Evolutionary conservation across 805 yeast species (phyloP).

Genomic region (Clavispora vitiphila): DNA sequence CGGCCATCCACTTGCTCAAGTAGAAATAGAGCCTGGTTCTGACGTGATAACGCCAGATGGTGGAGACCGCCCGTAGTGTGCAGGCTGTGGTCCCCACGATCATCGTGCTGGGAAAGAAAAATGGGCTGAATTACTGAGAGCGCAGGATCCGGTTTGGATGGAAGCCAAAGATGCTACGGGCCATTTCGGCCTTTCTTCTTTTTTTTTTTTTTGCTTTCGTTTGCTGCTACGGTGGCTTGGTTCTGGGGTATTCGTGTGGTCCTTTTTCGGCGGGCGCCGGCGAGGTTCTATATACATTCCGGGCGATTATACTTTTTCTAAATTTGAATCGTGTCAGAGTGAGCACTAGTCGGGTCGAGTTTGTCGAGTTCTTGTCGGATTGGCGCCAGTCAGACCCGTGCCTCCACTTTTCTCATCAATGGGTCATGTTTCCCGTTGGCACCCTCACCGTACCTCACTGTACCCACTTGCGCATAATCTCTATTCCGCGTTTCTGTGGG

Average conservation of each 20-base stretch:
- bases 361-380: too few relatives aligned
- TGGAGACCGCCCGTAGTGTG: neutral
- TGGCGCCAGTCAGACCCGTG: neutral
- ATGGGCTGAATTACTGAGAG: too few relatives aligned
- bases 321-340: too few relatives aligned
- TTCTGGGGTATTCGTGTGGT: too few relatives aligned
- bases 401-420: slow-evolving; percentile 10
- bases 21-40: neutral
- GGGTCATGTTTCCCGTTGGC: slow-evolving; percentile 3
- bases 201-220: neutral
- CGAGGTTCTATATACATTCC: neutral
- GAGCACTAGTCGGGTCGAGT: too few relatives aligned
- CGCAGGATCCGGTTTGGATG: too few relatives aligned
- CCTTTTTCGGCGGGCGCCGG: neutral
- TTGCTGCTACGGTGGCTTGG: too few relatives aligned
- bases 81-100: too few relatives aligned
- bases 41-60: neutral
- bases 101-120: too few relatives aligned
- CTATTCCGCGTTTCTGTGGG: slow-evolving; percentile 33
- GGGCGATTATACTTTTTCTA: too few relatives aligned
- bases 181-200: too few relatives aligned
- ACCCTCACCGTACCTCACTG: slow-evolving; percentile 34
- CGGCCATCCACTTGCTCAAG: neutral
- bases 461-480: slow-evolving; percentile 47
- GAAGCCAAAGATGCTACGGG: too few relatives aligned